Conservation (phyloP, 73 alveolate species). For the Paramecium primaurelia region DNA sequence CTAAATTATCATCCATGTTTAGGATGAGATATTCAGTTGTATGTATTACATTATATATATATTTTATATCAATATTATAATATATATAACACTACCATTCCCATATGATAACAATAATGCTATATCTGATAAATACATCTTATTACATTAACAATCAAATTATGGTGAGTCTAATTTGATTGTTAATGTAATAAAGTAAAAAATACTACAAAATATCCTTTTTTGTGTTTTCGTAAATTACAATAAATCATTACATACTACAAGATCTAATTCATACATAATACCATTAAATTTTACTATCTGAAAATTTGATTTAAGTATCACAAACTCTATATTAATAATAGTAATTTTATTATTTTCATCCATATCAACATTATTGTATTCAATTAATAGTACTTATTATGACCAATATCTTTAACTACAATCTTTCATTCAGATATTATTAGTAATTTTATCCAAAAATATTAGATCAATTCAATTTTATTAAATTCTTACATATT, state of each 20-base stretch:
- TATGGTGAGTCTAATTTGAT: neutral
- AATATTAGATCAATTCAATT: no score
- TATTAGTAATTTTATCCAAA: no score
- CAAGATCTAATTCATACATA: neutral
- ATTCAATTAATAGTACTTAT: neutral
- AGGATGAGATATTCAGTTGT: neutral
- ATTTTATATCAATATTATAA: neutral
- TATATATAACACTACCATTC: slow-evolving; percentile 18
- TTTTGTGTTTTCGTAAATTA: neutral
- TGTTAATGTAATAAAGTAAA: neutral
- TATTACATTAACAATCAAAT: neutral
- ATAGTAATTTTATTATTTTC: neutral
- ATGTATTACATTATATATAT: neutral
- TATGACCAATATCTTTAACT: no score
- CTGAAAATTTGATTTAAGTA: no score
- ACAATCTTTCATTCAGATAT: no score
- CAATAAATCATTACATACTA: neutral
- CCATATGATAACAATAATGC: neutral
- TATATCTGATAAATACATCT: neutral
- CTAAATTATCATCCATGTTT: neutral
- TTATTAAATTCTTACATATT: no score
- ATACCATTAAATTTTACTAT: no score
- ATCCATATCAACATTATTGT: neutral
- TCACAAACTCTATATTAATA: no score
- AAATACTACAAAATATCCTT: neutral